Evolutionary conservation across 768 basidiomycete species (phyloP).

Genomic region (Lepiota venenata): DNA sequence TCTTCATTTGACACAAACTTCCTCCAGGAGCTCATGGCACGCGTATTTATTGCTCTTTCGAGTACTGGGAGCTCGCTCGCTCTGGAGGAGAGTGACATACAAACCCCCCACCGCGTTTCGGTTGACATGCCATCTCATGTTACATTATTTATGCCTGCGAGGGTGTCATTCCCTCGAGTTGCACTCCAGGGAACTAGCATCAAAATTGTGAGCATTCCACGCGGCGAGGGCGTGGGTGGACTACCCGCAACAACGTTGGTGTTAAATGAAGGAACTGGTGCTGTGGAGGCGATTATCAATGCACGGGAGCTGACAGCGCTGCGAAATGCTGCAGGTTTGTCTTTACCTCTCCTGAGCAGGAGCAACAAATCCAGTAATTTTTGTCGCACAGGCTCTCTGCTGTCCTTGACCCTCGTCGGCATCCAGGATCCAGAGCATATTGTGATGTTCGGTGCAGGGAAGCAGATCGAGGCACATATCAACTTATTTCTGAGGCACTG

Average conservation of each 20-base stretch:
- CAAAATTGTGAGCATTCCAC: slow-evolving; percentile 82
- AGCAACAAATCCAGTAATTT: background rate
- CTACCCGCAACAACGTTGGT: slow-evolving; percentile 77
- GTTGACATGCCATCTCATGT: slow-evolving; percentile 54
- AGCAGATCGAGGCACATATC: slow-evolving; percentile 65
- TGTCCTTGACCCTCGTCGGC: slow-evolving; percentile 57
- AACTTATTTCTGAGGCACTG: slow-evolving; percentile 58
- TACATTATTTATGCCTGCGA: slow-evolving; percentile 82
- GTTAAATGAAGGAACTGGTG: slow-evolving; percentile 66
- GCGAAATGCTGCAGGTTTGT: slow-evolving; percentile 74
- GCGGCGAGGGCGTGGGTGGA: slow-evolving; percentile 38
- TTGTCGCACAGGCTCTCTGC: slow-evolving; percentile 51
- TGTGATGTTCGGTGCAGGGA: slow-evolving; percentile 72
- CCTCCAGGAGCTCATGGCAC: slow-evolving; percentile 54
- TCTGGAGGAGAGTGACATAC: slow-evolving; percentile 17
- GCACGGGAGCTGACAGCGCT: slow-evolving; percentile 75
- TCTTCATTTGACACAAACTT: slow-evolving; percentile 40
- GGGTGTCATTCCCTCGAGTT: slow-evolving; percentile 17
- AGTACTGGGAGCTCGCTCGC: slow-evolving; percentile 9
- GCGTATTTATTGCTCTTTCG: slow-evolving; percentile 48
- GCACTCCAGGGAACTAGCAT: slow-evolving; percentile 50
- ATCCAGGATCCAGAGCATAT: slow-evolving; percentile 36
- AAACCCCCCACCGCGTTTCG: slow-evolving; percentile 58
- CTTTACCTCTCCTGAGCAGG: background rate
- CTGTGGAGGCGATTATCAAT: slow-evolving; percentile 74